Percentiles rank a stretch among this genome's conserved stretches.
These are phyloP conservation scores for Pseudognaphalium luteoalbum DNA, from an alignment of 129 eudicot species.

Conservation along the genomic window DNA sequence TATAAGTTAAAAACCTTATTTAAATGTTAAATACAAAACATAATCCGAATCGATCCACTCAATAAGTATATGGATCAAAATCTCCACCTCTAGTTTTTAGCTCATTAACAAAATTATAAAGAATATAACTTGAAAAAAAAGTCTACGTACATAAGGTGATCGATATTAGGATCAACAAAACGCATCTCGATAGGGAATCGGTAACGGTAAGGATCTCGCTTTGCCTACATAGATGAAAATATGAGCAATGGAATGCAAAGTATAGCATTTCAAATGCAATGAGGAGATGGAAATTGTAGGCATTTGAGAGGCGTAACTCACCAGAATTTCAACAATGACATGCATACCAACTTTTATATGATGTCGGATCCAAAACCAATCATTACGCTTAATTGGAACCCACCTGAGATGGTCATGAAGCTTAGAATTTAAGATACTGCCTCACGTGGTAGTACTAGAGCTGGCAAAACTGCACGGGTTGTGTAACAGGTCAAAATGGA, in stretches of 20 bases:
- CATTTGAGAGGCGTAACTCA: constrained; percentile 39
- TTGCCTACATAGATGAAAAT: constrained; percentile 58
- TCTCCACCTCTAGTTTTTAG: not conserved
- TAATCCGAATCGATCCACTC: not conserved
- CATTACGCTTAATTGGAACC: constrained; percentile 95
- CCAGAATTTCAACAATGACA: constrained; percentile 90
- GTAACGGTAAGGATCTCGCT: constrained; percentile 93
- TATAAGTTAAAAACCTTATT: not conserved
- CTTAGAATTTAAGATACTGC: constrained; percentile 5
- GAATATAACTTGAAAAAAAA: constrained; percentile 10
- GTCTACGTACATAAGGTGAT: constrained; percentile 77
- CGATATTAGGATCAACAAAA: constrained; percentile 90
- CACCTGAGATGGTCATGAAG: constrained; percentile 58
- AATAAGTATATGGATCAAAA: not conserved
- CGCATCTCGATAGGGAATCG: constrained; percentile 98
- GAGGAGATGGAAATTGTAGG: not conserved
- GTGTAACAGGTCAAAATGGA: not conserved
- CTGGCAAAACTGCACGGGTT: not conserved
- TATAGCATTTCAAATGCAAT: constrained; percentile 10
- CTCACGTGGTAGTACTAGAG: not conserved
- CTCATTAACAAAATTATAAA: not conserved
- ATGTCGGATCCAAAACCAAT: constrained; percentile 99
- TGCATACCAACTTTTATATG: constrained; percentile 97
- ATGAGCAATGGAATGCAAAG: constrained; percentile 11
- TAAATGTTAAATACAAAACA: no score